Base-by-base conservation (phyloP, 148 eudicot species). In the Nepenthes gracilis region DNA sequence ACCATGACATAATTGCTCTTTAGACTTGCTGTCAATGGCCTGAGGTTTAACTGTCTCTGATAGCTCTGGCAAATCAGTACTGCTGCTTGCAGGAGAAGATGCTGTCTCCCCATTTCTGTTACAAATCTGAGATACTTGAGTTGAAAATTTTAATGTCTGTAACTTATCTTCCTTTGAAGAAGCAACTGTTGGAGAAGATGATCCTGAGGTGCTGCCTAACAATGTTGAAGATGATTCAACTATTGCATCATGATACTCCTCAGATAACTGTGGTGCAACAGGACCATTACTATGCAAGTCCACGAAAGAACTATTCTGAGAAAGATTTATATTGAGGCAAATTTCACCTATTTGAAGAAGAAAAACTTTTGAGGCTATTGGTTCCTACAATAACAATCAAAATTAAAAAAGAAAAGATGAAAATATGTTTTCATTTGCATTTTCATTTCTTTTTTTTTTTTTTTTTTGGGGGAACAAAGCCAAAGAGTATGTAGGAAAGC, bases 291-390 rank as follows among this genome's bases (percentile, higher is more conserved):
- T 33, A 50, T 76, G 72, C 64, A 69, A 50, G 36, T 86, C 96
- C 64, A 51, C 33, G 14, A 62, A 15, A 59, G 81, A 60, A 67
- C 71, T 72, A 66, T 67, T 83, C 71, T 86, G 98, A 49, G 85
- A 82, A 71, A 93, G 93, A 77, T 74, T 75, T 57, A 93, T 82
- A 62, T 81, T 79, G 59, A 93, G 89, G 67, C 93, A 88, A 59
- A 93, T 79, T 37, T 93, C 91, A 77, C 98, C 98, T 88, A 63
- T 52, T 33, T 49, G 53, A 43, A 38, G 36, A 61, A 51, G 38
- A 57, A 12, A 51, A 70, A 13, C 47, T 58, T 12, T 58, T 35
- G 9, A 58, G 61, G 33, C 15, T 35, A n/a, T 13, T 58, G 23
- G 47, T 58, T 38, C 32, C 11, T 2, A 33, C 11, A 33, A 67